Conservation (phyloP, 257 asterid species). For the Gentiana straminea region DNA sequence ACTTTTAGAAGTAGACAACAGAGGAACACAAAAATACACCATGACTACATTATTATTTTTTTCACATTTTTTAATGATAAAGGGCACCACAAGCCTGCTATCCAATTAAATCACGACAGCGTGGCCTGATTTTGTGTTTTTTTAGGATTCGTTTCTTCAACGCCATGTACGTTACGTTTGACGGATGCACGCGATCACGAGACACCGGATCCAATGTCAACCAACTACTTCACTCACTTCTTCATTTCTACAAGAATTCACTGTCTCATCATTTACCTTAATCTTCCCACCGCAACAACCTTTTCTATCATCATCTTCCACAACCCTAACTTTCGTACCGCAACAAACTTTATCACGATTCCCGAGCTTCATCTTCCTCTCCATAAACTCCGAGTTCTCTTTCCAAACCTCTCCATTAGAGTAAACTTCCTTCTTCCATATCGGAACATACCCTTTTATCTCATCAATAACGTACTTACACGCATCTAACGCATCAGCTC, state of each 20-base stretch:
- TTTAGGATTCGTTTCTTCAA: no score
- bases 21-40: no score
- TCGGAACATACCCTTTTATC: constrained; percentile 83
- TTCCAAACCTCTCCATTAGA: constrained; percentile 93
- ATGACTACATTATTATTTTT: no score
- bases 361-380: constrained; percentile 48
- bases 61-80: no score
- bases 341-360: constrained; percentile 17
- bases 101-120: no score
- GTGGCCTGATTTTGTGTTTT: no score
- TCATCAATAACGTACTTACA: constrained; percentile 83
- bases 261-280: constrained; percentile 23
- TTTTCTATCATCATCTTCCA: constrained; percentile 23
- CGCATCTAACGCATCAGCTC: constrained; percentile 79
- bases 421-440: constrained; percentile 98
- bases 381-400: constrained; percentile 75
- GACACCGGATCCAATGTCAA: no score
- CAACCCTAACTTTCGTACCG: constrained; percentile 27
- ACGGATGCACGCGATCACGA: no score
- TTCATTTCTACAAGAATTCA: constrained; percentile 11
- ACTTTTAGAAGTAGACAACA: no score
- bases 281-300: constrained; percentile 53
- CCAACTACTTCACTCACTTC: no score
- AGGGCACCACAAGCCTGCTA: no score
- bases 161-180: no score